Evolutionary conservation across 495 filamentous ascomycete genomes (phyloP).

Genomic region (Collariella sp.): DNA sequence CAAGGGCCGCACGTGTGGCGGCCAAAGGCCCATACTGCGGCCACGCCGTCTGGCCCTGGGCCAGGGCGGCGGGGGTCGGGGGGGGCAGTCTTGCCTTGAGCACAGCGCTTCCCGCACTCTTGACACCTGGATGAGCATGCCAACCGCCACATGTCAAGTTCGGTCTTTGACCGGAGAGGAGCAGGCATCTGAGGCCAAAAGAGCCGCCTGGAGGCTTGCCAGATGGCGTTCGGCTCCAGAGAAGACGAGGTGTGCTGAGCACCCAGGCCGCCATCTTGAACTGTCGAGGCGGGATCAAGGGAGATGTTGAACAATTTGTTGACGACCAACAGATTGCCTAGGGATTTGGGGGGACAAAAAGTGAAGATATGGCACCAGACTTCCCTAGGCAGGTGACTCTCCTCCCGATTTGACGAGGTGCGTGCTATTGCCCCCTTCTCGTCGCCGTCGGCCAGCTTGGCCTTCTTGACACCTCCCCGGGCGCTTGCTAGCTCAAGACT

Average conservation of each 20-base stretch:
- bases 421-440: background rate
- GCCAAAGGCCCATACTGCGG: slow-evolving; percentile 57
- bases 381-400: slow-evolving; percentile 40
- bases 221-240: slow-evolving; percentile 47
- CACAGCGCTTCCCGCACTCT: slow-evolving; percentile 37
- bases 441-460: slow-evolving; percentile 26
- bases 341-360: slow-evolving; percentile 42
- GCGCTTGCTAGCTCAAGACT: background rate
- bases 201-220: slow-evolving; percentile 49
- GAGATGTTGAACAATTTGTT: slow-evolving; percentile 46
- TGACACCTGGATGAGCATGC: slow-evolving; percentile 47
- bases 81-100: slow-evolving; percentile 3
- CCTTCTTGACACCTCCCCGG: slow-evolving; percentile 25
- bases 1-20: slow-evolving; percentile 54
- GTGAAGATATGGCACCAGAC: slow-evolving; percentile 51
- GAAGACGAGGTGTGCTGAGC: slow-evolving; percentile 14
- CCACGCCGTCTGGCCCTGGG: slow-evolving; percentile 44
- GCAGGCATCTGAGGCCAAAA: slow-evolving; percentile 48
- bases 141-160: slow-evolving; percentile 57
- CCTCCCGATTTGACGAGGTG: slow-evolving; percentile 17
- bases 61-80: slow-evolving; percentile 41
- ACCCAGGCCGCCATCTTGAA: slow-evolving; percentile 17
- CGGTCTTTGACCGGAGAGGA: slow-evolving; percentile 45
- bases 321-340: slow-evolving; percentile 43
- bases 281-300: slow-evolving; percentile 38